These are phyloP conservation scores for Tylopilus felleus DNA, from an alignment of 768 basidiomycete genomes.

Conservation along the genomic window DNA sequence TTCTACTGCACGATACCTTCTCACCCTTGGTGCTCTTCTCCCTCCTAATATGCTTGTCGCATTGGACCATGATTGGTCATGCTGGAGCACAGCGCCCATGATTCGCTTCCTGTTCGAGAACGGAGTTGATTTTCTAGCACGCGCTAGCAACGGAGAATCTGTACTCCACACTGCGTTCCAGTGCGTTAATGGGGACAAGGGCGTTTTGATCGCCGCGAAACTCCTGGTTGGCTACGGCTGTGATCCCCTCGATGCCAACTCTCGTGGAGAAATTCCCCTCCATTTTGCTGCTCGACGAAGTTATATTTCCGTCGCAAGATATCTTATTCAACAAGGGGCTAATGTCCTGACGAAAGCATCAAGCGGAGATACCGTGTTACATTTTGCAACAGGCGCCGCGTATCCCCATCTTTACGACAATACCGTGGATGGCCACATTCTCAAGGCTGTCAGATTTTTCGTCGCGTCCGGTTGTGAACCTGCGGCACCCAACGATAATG, in stretches of 20 bases:
- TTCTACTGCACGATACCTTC: not conserved
- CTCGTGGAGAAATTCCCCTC: not conserved
- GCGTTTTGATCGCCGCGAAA: not conserved
- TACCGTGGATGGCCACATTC: not conserved
- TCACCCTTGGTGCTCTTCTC: not conserved
- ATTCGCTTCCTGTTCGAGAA: not conserved
- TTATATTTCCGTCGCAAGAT: not conserved
- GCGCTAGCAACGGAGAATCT: not conserved
- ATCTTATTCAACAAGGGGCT: not conserved
- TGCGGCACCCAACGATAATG: not conserved
- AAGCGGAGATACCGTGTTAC: not conserved
- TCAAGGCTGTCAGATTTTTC: not conserved
- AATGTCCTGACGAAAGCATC: not conserved
- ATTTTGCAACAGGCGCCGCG: not conserved
- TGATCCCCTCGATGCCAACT: conserved; percentile 1
- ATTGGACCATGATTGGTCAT: not conserved
- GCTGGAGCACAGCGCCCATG: not conserved
- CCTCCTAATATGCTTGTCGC: not conserved
- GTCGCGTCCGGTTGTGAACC: not conserved
- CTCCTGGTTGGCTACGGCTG: not conserved
- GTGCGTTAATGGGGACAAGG: not conserved
- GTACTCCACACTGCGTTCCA: not conserved
- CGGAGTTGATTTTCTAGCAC: not conserved
- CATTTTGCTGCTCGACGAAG: not conserved
- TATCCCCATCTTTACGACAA: no score